phyloP scores from a whole-genome alignment of 495 filamentous ascomycete genomes.

The Penicillium bovifimosum region DNA sequence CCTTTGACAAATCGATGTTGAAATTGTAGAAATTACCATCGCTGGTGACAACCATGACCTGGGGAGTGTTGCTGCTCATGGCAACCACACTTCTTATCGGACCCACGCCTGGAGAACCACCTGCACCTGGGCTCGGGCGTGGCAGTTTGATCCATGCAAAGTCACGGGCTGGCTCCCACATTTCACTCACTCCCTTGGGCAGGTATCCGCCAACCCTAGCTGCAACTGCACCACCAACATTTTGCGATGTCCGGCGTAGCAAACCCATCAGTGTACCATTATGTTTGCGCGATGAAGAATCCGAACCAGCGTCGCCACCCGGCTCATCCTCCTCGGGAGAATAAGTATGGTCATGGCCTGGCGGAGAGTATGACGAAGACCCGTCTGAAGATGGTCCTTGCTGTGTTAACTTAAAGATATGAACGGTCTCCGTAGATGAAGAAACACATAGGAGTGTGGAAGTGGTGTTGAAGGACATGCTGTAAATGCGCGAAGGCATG shows the following conservation, averaged over 20 bases:
- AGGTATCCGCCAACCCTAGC: constrained; percentile 87
- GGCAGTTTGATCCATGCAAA: constrained; percentile 96
- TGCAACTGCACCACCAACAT: constrained; percentile 84
- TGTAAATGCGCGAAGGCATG: constrained; percentile 89
- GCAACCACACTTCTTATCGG: constrained; percentile 83
- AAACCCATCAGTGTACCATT: constrained; percentile 77
- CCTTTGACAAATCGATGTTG: constrained; percentile 89
- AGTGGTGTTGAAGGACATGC: constrained; percentile 98
- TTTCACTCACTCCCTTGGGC: constrained; percentile 85
- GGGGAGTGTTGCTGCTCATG: constrained; percentile 85
- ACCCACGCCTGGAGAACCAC: constrained; percentile 34
- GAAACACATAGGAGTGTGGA: constrained; percentile 92
- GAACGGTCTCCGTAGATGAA: constrained; percentile 93
- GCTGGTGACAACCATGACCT: constrained; percentile 96
- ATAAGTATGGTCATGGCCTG: constrained; percentile 33
- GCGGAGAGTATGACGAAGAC: constrained; percentile 28
- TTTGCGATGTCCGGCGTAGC: constrained; percentile 93
- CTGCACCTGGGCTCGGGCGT: constrained; percentile 41
- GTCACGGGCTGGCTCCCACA: constrained; percentile 93
- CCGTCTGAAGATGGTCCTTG: constrained; percentile 30
- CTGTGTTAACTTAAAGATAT: constrained; percentile 76
- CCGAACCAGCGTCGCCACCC: constrained; percentile 25
- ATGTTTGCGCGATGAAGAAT: constrained; percentile 41
- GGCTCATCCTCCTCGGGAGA: constrained; percentile 35
- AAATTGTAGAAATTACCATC: constrained; percentile 94